Base-by-base conservation (phyloP, 2,329 filamentous ascomycete species). In the Fusarium poae region DNA sequence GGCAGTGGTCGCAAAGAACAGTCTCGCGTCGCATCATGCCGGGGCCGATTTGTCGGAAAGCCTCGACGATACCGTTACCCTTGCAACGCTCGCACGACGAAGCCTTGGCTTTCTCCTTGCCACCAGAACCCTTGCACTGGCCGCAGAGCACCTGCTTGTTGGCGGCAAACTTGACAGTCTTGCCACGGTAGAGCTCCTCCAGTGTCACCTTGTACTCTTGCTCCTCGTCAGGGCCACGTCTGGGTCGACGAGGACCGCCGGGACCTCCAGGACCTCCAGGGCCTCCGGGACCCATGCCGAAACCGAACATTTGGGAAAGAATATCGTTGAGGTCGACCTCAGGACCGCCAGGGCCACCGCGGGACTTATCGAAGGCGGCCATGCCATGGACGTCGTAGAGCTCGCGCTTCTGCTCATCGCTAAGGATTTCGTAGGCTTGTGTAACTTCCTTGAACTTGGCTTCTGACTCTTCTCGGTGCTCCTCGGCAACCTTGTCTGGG, bases 151-250 rank as follows among this genome's bases (percentile, higher is more conserved):
- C 88, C 77, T 97, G 95, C 84, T 98, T 98, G 76, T 94, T 97
- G 76, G 92, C 96, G 11, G 93, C 90, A 79, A 99, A 97, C 82
- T 97, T 96, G 77, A 97, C 96, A 1, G 96, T 97, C 85, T 98
- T 97, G 75, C 96, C 96, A 82, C 97, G 97, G 86, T 98, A 99
- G 32, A 99, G 85, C 80, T 99, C 96, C 79, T 98, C 96, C 62
- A 99, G 82, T 3, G 89, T 92, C 60, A 98, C 92, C 78, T 94
- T 90, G 81, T 99, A 98, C 74, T 93, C 88, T 75, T 97, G 93
- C 78, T 97, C 91, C 79, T 97, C 95, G 72, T 94, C 90, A 54
- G 87, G 89, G 45, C 95, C 94, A 74, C 89, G 91, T 62, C 90
- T 85, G 25, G 90, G 89, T 70, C 86, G 84, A 70, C 83, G 84